phyloP scores from a whole-genome alignment of 2,329 filamentous ascomycete species.

The Leptosphaerulina australis region DNA sequence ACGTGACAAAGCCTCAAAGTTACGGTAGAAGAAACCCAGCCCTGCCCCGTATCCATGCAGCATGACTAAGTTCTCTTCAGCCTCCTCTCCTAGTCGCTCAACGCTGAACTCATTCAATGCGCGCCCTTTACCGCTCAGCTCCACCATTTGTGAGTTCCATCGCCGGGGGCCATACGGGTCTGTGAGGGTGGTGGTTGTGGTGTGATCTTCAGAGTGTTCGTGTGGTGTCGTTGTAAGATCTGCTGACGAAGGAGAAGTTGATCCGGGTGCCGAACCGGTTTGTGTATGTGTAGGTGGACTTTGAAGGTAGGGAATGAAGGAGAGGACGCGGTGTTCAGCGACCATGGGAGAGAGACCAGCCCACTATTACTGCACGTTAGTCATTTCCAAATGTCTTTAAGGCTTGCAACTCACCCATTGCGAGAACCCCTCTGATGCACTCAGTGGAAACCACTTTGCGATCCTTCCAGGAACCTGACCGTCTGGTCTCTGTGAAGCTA shows the following conservation, averaged over 20 bases:
- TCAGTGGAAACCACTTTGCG: conserved; percentile 73
- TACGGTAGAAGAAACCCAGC: conserved; percentile 97
- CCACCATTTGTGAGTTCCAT: conserved; percentile 86
- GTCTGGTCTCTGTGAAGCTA: conserved; percentile 56
- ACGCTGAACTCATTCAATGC: conserved; percentile 92
- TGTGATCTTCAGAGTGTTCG: conserved; percentile 43
- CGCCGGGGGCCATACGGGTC: conserved; percentile 85
- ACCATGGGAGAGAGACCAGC: conserved; percentile 77
- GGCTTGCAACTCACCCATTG: conserved; percentile 75
- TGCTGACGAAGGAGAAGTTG: conserved; percentile 48
- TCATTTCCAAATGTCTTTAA: not conserved
- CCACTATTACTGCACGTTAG: conserved; percentile 60
- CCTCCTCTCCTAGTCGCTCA: conserved; percentile 77
- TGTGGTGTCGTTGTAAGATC: conserved; percentile 47
- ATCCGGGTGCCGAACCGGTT: conserved; percentile 61
- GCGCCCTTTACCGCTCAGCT: conserved; percentile 82
- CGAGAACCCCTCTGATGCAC: conserved; percentile 87
- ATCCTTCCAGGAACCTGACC: conserved; percentile 42
- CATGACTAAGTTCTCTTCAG: conserved; percentile 89
- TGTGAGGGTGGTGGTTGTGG: conserved; percentile 56
- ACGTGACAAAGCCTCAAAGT: conserved; percentile 86
- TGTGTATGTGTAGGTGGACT: conserved; percentile 72
- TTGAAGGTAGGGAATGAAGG: conserved; percentile 80
- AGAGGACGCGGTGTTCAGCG: conserved; percentile 87
- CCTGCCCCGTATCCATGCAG: conserved; percentile 96